Evolutionary conservation across 2,329 filamentous ascomycete species (phyloP).

Genomic region (Neopestalotiopsis sp.): DNA sequence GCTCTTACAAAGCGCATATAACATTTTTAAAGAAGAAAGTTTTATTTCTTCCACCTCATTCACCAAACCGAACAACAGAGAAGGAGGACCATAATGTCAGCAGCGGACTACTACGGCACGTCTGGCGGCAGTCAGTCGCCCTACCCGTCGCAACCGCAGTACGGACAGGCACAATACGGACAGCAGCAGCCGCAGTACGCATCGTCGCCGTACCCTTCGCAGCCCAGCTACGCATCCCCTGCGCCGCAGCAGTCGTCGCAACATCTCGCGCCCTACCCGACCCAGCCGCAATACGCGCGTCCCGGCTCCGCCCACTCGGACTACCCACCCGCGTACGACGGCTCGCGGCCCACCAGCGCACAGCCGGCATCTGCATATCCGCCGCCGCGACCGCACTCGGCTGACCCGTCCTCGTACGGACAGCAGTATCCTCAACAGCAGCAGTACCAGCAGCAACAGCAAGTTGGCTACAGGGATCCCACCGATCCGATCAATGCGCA

Average conservation of each 20-base stretch:
- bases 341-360: slow-evolving; percentile 11
- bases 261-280: slow-evolving; percentile 29
- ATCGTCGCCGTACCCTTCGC: slow-evolving; percentile 27
- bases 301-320: slow-evolving; percentile 35
- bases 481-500: slow-evolving; percentile 20
- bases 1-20: background rate
- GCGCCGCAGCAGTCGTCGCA: slow-evolving; percentile 25
- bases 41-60: background rate
- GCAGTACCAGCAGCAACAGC: slow-evolving; percentile 5
- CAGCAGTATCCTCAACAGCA: slow-evolving; percentile 1
- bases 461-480: slow-evolving; percentile 14
- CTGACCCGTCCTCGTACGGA: slow-evolving; percentile 28
- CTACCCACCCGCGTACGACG: slow-evolving; percentile 21
- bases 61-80: background rate
- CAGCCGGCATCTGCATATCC: slow-evolving; percentile 16
- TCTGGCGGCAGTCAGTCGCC: slow-evolving; percentile 22
- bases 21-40: background rate
- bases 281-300: slow-evolving; percentile 31
- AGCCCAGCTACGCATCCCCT: slow-evolving; percentile 27
- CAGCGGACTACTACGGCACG: slow-evolving; percentile 35
- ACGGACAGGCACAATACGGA: slow-evolving; percentile 19
- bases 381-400: slow-evolving; percentile 31
- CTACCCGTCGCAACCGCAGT: slow-evolving; percentile 27
- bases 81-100: slow-evolving; percentile 28
- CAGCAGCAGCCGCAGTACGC: slow-evolving; percentile 15